These are phyloP conservation scores for Senna siamea DNA, from an alignment of 306 rosid species.

Conservation along the genomic window DNA sequence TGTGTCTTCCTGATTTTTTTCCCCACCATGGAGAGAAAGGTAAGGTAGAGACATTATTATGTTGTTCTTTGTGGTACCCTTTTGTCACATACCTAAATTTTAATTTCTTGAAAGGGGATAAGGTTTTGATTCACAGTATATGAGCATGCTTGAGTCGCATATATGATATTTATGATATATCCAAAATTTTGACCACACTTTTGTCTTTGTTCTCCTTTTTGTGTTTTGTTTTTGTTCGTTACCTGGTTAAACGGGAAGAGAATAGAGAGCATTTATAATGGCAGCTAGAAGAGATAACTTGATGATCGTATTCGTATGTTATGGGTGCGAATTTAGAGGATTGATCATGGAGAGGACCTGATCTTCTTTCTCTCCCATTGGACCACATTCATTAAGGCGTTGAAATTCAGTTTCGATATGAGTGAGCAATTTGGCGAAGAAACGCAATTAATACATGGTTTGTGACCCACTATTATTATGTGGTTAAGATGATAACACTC, in stretches of 20 bases:
- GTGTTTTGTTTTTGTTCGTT: too few species aligned
- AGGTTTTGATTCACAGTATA: slow-evolving; percentile 15
- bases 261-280: too few species aligned
- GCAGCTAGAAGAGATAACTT: too few species aligned
- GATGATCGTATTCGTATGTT: not conserved
- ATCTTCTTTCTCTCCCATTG: not conserved
- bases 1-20: slow-evolving; percentile 43
- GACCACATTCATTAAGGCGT: not conserved
- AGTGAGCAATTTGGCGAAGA: not conserved
- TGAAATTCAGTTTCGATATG: slow-evolving; percentile 13
- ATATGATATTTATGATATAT: too few species aligned
- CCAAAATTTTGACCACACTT: not conserved
- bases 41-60: slow-evolving; percentile 36
- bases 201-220: not conserved
- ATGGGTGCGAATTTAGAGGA: slow-evolving; percentile 32
- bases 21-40: slow-evolving; percentile 22
- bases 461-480: not conserved
- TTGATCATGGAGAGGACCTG: slow-evolving; percentile 19
- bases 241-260: too few species aligned
- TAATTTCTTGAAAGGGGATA: slow-evolving; percentile 24
- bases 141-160: not conserved
- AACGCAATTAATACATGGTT: not conserved
- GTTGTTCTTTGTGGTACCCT: slow-evolving; percentile 37
- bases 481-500: slow-evolving; percentile 9
- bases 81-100: slow-evolving; percentile 38